Base-by-base conservation (phyloP, 805 yeast genomes). In the Ogataea salicorniae region DNA sequence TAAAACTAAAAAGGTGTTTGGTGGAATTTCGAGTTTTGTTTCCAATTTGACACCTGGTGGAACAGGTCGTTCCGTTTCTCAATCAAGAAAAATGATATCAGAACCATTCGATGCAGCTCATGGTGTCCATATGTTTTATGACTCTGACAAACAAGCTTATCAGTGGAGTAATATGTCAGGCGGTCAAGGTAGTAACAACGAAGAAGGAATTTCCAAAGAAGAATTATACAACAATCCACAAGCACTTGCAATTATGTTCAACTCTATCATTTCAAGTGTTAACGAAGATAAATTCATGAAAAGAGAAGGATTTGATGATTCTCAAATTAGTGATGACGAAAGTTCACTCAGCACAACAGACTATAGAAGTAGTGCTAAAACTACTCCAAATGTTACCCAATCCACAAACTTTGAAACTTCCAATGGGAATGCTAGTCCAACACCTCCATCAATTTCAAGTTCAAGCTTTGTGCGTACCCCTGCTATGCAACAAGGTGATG, bases 221-320 rank as follows among this genome's bases (percentile, higher is more conserved):
- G 99, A 94, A 59, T 96, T 89, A 68, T 83, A 84, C 61, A 87
- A 84, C 51, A 88, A 94, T 66, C 97, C 97, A 2, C 91, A 88
- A 64, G 97, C 96, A 1, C 96, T 94, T 26, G 58, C 61, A 35
- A 64, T 61, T 38, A 67, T 63, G 26, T 52, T 65, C 47, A 53
- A 56, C 26, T 65, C 63, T 50, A 63, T 56, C 50, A 54, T 54
- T 26, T 48, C 58, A 34, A 60, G 59, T 41, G 56, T 42, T 46
- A 54, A 34, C 33, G 58, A 51, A n/a, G 58, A 52, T 15, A 65
- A 65, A 39, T 65, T 47, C 51, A 65, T 65, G 67, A 58, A 61
- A 41, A 56, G 62, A 29, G 59, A 54, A 33, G 53, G 57, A 26
- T 26, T 26, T 2, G 48, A 51, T 26, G 39, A 51, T 14, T 54